These are phyloP conservation scores for Annulohypoxylon maeteangense DNA, from an alignment of 495 filamentous ascomycete genomes.

Conservation along the genomic window DNA sequence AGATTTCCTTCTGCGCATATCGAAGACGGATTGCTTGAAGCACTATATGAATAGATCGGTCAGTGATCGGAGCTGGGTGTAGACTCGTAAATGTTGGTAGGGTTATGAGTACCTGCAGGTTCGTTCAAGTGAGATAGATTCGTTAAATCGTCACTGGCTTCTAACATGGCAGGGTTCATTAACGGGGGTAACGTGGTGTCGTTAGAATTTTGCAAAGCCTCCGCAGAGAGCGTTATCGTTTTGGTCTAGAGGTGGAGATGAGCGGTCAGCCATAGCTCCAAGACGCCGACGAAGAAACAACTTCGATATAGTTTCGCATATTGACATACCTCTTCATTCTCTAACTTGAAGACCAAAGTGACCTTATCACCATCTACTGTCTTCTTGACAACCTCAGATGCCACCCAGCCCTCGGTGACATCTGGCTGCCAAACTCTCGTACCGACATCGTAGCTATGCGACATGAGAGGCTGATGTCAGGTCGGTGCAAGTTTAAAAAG, in stretches of 20 bases:
- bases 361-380: slow-evolving; percentile 85
- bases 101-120: slow-evolving; percentile 79
- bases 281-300: slow-evolving; percentile 3
- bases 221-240: slow-evolving; percentile 80
- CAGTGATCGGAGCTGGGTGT: slow-evolving; percentile 51
- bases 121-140: slow-evolving; percentile 98
- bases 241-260: slow-evolving; percentile 66
- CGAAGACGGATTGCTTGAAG: slow-evolving; percentile 97
- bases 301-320: slow-evolving; percentile 51
- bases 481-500: slow-evolving; percentile 22
- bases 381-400: slow-evolving; percentile 93
- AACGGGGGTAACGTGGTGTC: slow-evolving; percentile 86
- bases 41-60: slow-evolving; percentile 63
- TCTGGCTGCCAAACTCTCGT: slow-evolving; percentile 99
- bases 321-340: slow-evolving; percentile 86
- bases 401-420: slow-evolving; percentile 93
- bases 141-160: slow-evolving; percentile 98
- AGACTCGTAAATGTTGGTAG: slow-evolving; percentile 10
- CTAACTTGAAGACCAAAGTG: slow-evolving; percentile 82
- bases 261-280: slow-evolving; percentile 34
- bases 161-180: slow-evolving; percentile 98
- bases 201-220: slow-evolving; percentile 73
- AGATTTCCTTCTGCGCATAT: slow-evolving; percentile 99
- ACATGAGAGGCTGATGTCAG: slow-evolving; percentile 68
- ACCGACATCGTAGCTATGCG: slow-evolving; percentile 96